Conservation (phyloP, 805 yeast species). For the Ogataea glucozyma region DNA sequence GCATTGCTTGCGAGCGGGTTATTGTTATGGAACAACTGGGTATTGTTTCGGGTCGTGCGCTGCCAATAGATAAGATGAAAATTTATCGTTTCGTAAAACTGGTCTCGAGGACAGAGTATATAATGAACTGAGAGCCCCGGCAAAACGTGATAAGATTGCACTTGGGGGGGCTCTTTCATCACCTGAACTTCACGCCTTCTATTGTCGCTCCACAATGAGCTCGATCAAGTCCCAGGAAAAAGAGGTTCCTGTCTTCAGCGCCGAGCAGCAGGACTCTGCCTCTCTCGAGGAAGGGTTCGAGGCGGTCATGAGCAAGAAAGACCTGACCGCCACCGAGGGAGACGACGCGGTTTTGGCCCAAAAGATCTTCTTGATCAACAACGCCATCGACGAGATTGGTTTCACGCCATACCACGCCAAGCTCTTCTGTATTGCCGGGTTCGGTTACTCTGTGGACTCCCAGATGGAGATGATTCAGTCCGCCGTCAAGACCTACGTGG, state of each 20-base stretch:
- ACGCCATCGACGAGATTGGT: slow-evolving; percentile 62
- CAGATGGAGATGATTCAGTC: slow-evolving; percentile 42
- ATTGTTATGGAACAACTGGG: too few species aligned
- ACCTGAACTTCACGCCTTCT: background rate
- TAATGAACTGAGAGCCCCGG: too few species aligned
- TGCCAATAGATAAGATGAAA: background rate
- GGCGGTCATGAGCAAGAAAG: slow-evolving; percentile 16
- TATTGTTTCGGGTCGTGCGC: too few species aligned
- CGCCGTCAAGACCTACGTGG: slow-evolving; percentile 46
- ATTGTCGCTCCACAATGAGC: too few species aligned
- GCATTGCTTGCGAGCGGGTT: too few species aligned
- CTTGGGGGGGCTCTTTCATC: too few species aligned
- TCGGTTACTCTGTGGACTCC: slow-evolving; percentile 58
- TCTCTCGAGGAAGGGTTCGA: slow-evolving; percentile 15
- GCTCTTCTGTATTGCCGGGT: slow-evolving; percentile 52
- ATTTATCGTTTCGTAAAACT: too few species aligned
- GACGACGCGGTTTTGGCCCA: slow-evolving; percentile 39
- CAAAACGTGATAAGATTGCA: too few species aligned
- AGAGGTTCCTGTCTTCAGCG: slow-evolving; percentile 5
- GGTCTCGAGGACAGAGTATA: too few species aligned
- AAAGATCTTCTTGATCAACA: slow-evolving; percentile 48
- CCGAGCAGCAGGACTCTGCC: background rate
- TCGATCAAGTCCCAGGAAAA: slow-evolving; percentile 5
- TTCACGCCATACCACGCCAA: slow-evolving; percentile 57
- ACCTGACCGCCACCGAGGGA: slow-evolving; percentile 26